Evolutionary conservation across 495 filamentous ascomycete genomes (phyloP).

Genomic region (Aspergillus homomorphus): DNA sequence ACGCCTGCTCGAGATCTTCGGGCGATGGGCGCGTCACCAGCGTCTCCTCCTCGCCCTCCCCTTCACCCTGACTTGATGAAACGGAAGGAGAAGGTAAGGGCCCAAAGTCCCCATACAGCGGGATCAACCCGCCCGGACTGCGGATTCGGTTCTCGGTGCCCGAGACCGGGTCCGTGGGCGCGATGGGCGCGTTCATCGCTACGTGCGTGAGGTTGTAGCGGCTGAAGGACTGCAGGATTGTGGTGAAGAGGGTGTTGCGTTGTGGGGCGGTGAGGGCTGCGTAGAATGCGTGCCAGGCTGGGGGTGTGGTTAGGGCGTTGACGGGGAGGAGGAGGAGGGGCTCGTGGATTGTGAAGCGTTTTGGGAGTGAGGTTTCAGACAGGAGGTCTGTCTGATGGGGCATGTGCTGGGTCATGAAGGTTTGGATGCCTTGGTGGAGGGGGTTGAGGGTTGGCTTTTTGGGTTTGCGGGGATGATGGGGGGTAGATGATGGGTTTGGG

Average conservation of each 20-base stretch:
- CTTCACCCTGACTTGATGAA: background rate
- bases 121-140: conserved; percentile 58
- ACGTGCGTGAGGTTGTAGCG: conserved; percentile 58
- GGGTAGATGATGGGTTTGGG: conserved; percentile 13
- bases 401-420: conserved; percentile 27
- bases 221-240: conserved; percentile 44
- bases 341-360: conserved; percentile 65
- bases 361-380: conserved; percentile 44
- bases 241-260: conserved; percentile 47
- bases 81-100: background rate
- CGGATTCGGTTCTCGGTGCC: conserved; percentile 61
- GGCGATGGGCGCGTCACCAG: conserved; percentile 18
- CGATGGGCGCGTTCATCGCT: conserved; percentile 72
- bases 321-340: conserved; percentile 66
- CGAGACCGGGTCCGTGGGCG: conserved; percentile 19
- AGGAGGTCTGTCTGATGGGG: conserved; percentile 15
- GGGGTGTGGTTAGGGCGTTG: conserved; percentile 50
- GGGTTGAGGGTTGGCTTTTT: conserved; percentile 21
- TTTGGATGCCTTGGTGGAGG: conserved; percentile 32
- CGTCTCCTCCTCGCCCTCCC: background rate
- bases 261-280: conserved; percentile 14
- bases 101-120: conserved; percentile 68
- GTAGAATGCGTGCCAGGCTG: conserved; percentile 48
- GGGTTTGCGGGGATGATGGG: background rate
- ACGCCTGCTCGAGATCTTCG: conserved; percentile 56